Conservation (phyloP, 139 green algal species). For the Zygnema circumcarinatum region DNA sequence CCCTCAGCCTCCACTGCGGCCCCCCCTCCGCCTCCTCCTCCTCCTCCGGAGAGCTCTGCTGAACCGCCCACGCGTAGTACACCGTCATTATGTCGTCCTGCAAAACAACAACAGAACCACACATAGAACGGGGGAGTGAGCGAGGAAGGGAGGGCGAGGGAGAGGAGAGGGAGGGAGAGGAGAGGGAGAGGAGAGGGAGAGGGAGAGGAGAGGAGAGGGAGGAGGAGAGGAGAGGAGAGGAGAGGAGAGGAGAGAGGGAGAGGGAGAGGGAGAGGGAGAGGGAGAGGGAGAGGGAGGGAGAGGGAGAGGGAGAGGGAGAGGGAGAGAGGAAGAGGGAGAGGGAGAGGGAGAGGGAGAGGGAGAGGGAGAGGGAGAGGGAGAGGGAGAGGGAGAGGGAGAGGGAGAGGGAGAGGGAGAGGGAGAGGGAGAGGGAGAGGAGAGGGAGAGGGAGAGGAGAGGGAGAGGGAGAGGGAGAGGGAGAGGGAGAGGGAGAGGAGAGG, state of each 20-base stretch:
- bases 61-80: constrained; percentile 65
- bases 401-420: background rate
- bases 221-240: background rate
- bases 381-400: background rate
- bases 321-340: background rate
- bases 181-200: background rate
- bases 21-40: constrained; percentile 7
- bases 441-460: background rate
- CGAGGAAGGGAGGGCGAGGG: too few species aligned
- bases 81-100: constrained; percentile 65
- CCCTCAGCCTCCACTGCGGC: constrained; percentile 35
- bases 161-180: too few species aligned
- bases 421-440: background rate
- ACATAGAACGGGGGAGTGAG: constrained; percentile 1
- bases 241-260: background rate
- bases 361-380: background rate
- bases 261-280: background rate
- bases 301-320: constrained; percentile 2
- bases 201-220: background rate
- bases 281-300: background rate
- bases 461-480: background rate
- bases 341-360: background rate
- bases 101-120: constrained; percentile 18
- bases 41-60: constrained; percentile 45
- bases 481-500: constrained; percentile 13